A percentile compares a stretch with the other conserved stretches of the same genome.
These are phyloP conservation scores for Amphicarpaea edgeworthii DNA, from an alignment of 306 rosid species.

Conservation along the genomic window DNA sequence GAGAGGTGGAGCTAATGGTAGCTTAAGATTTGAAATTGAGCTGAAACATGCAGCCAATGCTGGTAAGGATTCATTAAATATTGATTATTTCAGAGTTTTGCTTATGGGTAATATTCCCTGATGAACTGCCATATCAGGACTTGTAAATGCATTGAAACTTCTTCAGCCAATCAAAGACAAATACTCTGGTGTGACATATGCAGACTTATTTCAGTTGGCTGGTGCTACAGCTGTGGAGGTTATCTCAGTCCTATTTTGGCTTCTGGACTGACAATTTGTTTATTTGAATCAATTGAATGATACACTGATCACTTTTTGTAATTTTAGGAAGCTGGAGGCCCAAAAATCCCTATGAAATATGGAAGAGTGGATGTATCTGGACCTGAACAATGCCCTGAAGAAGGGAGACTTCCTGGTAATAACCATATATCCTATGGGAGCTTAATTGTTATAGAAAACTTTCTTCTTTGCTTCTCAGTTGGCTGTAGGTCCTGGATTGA, in stretches of 20 bases:
- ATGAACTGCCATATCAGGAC: slow-evolving; percentile 65
- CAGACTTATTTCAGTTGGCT: slow-evolving; percentile 98
- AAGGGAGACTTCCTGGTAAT: slow-evolving; percentile 97
- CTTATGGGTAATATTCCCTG: slow-evolving; percentile 29
- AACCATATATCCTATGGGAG: slow-evolving; percentile 35
- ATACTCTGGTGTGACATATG: slow-evolving; percentile 88
- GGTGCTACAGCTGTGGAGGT: slow-evolving; percentile 97
- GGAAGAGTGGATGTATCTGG: slow-evolving; percentile 82
- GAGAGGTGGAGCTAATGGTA: slow-evolving; percentile 96
- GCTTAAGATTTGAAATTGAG: slow-evolving; percentile 89
- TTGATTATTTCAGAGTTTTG: slow-evolving; percentile 33
- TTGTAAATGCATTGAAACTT: slow-evolving; percentile 94
- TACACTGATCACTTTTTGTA: slow-evolving; percentile 37
- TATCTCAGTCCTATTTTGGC: slow-evolving; percentile 37
- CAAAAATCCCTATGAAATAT: slow-evolving; percentile 95
- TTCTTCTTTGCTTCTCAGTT: slow-evolving; percentile 12
- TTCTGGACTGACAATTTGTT: slow-evolving; percentile 27
- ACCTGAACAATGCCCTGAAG: slow-evolving; percentile 94
- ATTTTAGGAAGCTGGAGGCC: slow-evolving; percentile 95
- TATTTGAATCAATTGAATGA: slow-evolving; percentile 17
- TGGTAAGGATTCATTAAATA: slow-evolving; percentile 56
- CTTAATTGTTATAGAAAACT: slow-evolving; percentile 28
- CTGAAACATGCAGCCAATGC: slow-evolving; percentile 96
- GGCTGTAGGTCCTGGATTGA: slow-evolving; percentile 34
- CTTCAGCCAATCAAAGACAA: slow-evolving; percentile 92